These are phyloP conservation scores for Nannizziopsis barbatae DNA, from an alignment of 2,329 filamentous ascomycete species.

Conservation along the genomic window DNA sequence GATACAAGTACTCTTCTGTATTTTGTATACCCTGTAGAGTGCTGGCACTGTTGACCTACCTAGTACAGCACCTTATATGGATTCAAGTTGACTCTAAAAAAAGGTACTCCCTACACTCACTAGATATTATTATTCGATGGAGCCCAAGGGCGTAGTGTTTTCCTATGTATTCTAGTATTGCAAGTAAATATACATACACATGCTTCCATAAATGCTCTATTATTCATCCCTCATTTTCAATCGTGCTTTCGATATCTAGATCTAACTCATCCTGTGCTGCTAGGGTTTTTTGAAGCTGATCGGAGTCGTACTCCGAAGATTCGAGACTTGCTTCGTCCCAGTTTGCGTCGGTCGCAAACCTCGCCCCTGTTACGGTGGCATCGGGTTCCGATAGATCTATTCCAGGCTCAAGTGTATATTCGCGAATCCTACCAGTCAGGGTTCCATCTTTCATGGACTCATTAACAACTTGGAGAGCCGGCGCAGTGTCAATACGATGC, in stretches of 20 bases:
- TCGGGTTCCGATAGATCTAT: constrained; percentile 7
- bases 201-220: not conserved
- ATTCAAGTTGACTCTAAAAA: too few species aligned
- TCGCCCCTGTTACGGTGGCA: constrained; percentile 2
- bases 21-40: too few species aligned
- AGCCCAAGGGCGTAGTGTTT: too few species aligned
- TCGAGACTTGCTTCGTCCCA: constrained; percentile 1
- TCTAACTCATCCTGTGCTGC: constrained; percentile 12
- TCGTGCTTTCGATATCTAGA: constrained; percentile 4
- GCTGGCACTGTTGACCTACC: too few species aligned
- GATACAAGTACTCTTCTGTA: too few species aligned
- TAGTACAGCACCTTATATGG: too few species aligned
- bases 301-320: not conserved
- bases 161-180: too few species aligned
- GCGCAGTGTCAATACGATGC: constrained; percentile 11
- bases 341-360: constrained; percentile 12
- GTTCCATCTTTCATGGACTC: not conserved
- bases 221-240: not conserved
- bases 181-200: too few species aligned
- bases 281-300: not conserved
- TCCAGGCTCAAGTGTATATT: not conserved
- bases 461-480: not conserved
- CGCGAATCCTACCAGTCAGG: not conserved
- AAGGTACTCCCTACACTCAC: too few species aligned
- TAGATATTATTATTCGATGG: too few species aligned